phyloP scores from a whole-genome alignment of 345 rosid species.

The Eucalyptus pauciflora region DNA sequence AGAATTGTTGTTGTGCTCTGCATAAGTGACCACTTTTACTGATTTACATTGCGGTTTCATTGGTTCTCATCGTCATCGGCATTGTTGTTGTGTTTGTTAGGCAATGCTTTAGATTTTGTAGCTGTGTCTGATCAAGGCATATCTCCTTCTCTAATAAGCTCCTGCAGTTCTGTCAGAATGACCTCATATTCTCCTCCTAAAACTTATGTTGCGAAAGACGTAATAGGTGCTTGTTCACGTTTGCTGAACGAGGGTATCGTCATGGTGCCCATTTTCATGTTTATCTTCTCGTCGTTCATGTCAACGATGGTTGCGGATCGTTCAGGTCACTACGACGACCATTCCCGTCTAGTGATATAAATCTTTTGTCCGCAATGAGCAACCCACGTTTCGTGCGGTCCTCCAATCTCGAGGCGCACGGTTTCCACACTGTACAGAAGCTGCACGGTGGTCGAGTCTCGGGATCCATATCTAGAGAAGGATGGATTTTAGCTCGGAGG shows the following conservation, averaged over 20 bases:
- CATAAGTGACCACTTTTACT: slow-evolving; percentile 25
- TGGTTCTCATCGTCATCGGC: rapidly evolving
- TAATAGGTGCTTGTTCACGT: neutral
- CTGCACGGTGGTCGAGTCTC: neutral
- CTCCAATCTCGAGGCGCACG: neutral
- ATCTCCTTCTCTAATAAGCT: neutral
- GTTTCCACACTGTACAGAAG: neutral
- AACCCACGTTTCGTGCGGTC: neutral
- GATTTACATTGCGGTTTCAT: neutral
- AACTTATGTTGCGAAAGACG: neutral
- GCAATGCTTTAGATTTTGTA: neutral
- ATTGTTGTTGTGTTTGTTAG: neutral
- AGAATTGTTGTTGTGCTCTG: slow-evolving; percentile 45
- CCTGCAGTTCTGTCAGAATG: neutral
- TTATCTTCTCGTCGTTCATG: neutral
- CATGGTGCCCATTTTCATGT: neutral
- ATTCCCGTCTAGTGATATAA: neutral
- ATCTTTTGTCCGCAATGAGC: neutral
- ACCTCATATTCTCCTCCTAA: neutral
- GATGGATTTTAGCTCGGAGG: no score
- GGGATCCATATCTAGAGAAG: no score
- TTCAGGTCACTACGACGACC: neutral
- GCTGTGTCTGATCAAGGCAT: neutral
- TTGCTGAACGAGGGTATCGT: neutral
- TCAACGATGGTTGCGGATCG: neutral